A percentile compares a stretch with the other conserved stretches of the same genome.
Evolutionary conservation across 306 rosid species (phyloP).

Genomic region (Betula pendula): DNA sequence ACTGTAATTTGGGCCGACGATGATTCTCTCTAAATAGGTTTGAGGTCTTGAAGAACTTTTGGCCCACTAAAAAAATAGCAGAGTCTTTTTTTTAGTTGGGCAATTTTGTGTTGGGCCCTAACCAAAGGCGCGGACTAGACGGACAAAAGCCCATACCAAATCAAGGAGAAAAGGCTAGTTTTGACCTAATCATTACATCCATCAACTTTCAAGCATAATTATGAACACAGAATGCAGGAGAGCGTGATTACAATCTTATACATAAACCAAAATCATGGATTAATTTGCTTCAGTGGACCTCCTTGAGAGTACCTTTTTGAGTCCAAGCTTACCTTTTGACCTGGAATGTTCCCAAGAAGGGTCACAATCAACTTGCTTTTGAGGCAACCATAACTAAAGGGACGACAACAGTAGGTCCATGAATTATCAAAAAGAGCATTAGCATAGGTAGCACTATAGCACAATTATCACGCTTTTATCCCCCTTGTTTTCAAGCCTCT

Average conservation of each 20-base stretch:
- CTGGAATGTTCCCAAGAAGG: not conserved
- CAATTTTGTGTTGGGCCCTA: too few species aligned
- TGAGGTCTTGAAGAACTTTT: too few species aligned
- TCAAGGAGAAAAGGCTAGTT: not conserved
- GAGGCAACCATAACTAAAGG: not conserved
- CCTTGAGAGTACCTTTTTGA: too few species aligned
- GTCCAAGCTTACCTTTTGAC: constrained; percentile 6
- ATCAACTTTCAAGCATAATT: constrained; percentile 6
- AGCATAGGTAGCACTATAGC: not conserved
- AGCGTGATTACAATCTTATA: not conserved
- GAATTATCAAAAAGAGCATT: not conserved
- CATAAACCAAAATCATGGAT: not conserved
- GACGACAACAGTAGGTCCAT: not conserved
- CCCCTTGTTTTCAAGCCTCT: too few species aligned
- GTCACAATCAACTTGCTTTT: constrained; percentile 2
- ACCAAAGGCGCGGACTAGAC: too few species aligned
- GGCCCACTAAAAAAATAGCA: too few species aligned
- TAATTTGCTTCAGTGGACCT: not conserved
- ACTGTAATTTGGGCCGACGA: too few species aligned
- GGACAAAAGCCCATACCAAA: too few species aligned
- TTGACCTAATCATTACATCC: constrained; percentile 8
- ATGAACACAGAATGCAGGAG: constrained; percentile 5
- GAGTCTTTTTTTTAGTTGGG: too few species aligned
- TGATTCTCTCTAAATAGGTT: too few species aligned
- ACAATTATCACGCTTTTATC: not conserved